Base-by-base conservation (phyloP, 305 asterid species). In the Withania somnifera region DNA sequence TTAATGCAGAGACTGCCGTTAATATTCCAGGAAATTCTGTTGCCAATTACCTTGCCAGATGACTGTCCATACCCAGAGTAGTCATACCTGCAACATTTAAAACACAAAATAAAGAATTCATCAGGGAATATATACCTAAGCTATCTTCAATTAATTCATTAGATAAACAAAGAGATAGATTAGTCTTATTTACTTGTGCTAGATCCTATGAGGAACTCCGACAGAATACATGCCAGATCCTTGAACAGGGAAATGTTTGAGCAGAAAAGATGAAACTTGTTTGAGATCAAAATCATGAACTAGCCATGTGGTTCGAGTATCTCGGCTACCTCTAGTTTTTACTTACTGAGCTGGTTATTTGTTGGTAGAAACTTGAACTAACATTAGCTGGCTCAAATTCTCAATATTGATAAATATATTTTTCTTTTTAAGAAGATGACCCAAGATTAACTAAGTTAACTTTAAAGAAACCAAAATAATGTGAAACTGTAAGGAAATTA, bases 1-100 rank as follows among this genome's bases (percentile, higher is more conserved):
- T 81, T 79, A 81, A 51, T 76, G 80, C 5, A 56, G 13, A 42
- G 40, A 73, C 54, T 26, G 11, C 10, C 68, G 17, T 28, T 75
- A 38, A 4, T 58, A 58, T 28, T 73, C 58, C 80, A 69, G 80
- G 57, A 68, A 54, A 26, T 17, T 45, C 19, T 79, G 79, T 56
- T 77, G 15, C 76, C 50, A 30, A 64, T 84, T 87, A 94, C 99
- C 99, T 95, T 95, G 84, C 99, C 99, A 38, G 98, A 86, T 81
- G 99, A 95, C 83, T 90, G 99, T 17, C 99, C 99, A 83, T 95
- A 95, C 64, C 99, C 99, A 28, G 99, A 95, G 90, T 95, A 95
- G 84, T 95, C 98, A 75, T 95, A 95, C 89, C 99, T 95, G 92
- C 85, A 86, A 77, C 64, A n/a, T 69, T 71, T 22, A 47, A 50